phyloP scores from a whole-genome alignment of 78 protist species.

The Capsaspora owczarzaki region DNA sequence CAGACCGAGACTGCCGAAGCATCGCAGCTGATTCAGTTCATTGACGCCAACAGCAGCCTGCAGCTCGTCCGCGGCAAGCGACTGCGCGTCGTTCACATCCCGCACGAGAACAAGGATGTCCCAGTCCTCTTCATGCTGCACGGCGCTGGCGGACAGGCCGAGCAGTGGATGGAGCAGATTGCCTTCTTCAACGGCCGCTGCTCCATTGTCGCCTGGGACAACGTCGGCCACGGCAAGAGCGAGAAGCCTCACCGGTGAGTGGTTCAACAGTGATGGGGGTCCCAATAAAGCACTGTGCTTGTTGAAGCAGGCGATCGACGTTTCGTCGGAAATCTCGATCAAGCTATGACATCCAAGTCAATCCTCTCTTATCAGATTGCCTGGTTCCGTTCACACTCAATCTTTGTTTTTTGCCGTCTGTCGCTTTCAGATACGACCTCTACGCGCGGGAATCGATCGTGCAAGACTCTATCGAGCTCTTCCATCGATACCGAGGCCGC shows the following conservation, averaged over 20 bases:
- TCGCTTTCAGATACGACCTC: neutral
- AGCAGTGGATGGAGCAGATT: neutral
- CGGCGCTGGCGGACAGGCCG: conserved; percentile 9
- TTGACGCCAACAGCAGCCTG: no score
- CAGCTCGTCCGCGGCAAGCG: neutral
- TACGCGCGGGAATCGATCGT: neutral
- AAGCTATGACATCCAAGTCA: no score
- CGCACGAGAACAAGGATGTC: neutral
- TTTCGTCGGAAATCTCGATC: no score
- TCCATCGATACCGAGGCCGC: neutral
- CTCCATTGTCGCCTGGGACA: neutral
- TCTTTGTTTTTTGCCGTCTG: no score
- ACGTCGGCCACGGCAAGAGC: neutral
- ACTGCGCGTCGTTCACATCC: neutral
- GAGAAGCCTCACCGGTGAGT: neutral
- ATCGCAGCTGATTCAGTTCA: no score
- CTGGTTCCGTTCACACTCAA: no score
- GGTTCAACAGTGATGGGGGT: neutral
- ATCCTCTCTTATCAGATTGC: no score
- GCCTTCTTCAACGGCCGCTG: neutral
- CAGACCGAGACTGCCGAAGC: no score
- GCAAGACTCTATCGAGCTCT: neutral
- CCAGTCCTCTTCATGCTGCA: neutral
- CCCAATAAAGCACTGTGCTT: no score
- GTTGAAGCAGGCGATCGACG: no score